Percentiles rank a stretch among this genome's conserved stretches.
Evolutionary conservation across 441 rosid species (phyloP).

Genomic region (Hura crepitans): DNA sequence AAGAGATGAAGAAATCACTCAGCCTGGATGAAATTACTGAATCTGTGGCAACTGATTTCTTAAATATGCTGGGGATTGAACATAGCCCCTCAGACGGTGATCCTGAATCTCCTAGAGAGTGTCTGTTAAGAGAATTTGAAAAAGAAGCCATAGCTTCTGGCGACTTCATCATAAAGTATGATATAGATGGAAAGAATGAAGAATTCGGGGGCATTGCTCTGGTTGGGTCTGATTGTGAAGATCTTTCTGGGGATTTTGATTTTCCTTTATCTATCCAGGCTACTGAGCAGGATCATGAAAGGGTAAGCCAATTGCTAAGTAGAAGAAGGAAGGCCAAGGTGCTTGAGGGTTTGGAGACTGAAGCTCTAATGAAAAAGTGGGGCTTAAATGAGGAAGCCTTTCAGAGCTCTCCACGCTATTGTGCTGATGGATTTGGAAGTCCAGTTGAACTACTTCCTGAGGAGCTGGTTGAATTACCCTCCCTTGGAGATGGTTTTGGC

Average conservation of each 20-base stretch:
- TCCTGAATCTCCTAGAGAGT: conserved; percentile 85
- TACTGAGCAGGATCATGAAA: conserved; percentile 37
- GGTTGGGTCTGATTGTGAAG: conserved; percentile 21
- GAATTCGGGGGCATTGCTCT: conserved; percentile 22
- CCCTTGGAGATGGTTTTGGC: conserved; percentile 49
- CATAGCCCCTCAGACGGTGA: conserved; percentile 52
- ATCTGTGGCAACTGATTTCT: conserved; percentile 67
- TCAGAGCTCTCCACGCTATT: conserved; percentile 39
- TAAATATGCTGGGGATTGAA: conserved; percentile 66
- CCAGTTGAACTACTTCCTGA: conserved; percentile 55
- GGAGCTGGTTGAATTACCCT: conserved; percentile 34
- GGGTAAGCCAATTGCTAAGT: conserved; percentile 29
- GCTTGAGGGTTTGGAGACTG: conserved; percentile 70
- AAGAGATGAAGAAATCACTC: conserved; percentile 37
- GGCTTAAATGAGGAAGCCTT: conserved; percentile 57
- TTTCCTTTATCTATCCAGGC: conserved; percentile 34
- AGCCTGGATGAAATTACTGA: conserved; percentile 69
- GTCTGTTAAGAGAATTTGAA: conserved; percentile 71
- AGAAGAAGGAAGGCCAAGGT: conserved; percentile 51
- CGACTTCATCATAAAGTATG: conserved; percentile 42
- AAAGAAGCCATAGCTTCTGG: conserved; percentile 56
- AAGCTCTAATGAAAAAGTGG: conserved; percentile 62
- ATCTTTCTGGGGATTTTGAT: conserved; percentile 37
- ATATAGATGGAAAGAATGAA: conserved; percentile 28
- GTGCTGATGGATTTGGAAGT: conserved; percentile 78